Percentiles rank a stretch among this genome's conserved stretches.
Evolutionary conservation across 2,329 filamentous ascomycete species (phyloP).

Genomic region (Curvularia sp.): DNA sequence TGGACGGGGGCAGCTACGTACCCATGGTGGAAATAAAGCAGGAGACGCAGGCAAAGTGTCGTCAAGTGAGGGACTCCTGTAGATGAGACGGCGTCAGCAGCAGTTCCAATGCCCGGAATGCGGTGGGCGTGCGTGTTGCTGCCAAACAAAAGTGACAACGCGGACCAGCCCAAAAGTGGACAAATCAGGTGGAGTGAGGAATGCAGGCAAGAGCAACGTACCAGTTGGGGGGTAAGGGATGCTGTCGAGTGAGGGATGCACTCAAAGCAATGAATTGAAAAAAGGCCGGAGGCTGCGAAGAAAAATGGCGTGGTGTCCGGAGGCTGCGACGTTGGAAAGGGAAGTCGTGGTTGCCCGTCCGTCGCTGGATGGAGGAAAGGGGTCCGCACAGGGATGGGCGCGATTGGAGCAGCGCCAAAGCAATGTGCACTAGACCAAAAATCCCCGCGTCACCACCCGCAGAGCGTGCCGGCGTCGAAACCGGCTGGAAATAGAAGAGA

Average conservation of each 20-base stretch:
- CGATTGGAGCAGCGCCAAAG: slow-evolving; percentile 46
- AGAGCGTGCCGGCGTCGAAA: slow-evolving; percentile 11
- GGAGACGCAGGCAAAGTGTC: slow-evolving; percentile 38
- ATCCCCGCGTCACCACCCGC: slow-evolving; percentile 36
- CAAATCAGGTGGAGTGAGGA: slow-evolving; percentile 42
- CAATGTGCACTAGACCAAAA: slow-evolving; percentile 44
- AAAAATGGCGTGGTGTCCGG: slow-evolving; percentile 38
- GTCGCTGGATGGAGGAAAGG: slow-evolving; percentile 46
- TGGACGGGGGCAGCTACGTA: slow-evolving; percentile 37
- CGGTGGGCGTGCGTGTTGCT: slow-evolving; percentile 29
- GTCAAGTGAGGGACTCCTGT: slow-evolving; percentile 47
- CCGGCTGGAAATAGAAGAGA: slow-evolving; percentile 8
- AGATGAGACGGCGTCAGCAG: slow-evolving; percentile 32
- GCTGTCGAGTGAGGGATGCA: slow-evolving; percentile 45
- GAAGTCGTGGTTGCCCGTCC: slow-evolving; percentile 45
- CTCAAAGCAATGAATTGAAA: slow-evolving; percentile 42
- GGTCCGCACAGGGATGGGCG: slow-evolving; percentile 43
- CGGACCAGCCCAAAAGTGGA: slow-evolving; percentile 45
- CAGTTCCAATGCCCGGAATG: slow-evolving; percentile 15
- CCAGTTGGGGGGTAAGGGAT: slow-evolving; percentile 46
- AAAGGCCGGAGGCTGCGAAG: slow-evolving; percentile 32
- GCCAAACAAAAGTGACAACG: slow-evolving; percentile 41
- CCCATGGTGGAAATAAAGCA: slow-evolving; percentile 47
- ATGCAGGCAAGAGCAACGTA: slow-evolving; percentile 36
- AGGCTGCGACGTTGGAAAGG: slow-evolving; percentile 43